These are phyloP conservation scores for Rhynchospora pubera DNA, from an alignment of 176 grass and related monocot species.

Conservation along the genomic window DNA sequence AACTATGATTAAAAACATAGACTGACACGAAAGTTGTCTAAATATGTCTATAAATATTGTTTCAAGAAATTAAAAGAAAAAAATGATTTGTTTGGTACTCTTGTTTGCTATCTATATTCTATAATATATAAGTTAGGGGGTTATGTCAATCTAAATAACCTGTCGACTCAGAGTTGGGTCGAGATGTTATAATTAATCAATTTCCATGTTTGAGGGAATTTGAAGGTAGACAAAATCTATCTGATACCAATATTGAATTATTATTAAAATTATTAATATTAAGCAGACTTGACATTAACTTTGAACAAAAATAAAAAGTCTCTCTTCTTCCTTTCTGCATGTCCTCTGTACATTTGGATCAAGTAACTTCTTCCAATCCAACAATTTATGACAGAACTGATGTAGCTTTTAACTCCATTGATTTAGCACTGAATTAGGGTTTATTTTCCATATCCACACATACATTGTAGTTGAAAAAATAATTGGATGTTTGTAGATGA, in stretches of 20 bases:
- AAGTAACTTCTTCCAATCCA: background rate
- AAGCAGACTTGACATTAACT: background rate
- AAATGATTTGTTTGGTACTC: background rate
- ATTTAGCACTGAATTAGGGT: background rate
- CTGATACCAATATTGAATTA: background rate
- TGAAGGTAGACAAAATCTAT: background rate
- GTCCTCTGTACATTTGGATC: background rate
- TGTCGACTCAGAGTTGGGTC: background rate
- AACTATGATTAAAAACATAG: background rate
- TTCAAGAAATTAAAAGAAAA: background rate
- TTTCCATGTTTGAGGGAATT: background rate
- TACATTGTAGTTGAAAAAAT: background rate
- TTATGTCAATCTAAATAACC: background rate
- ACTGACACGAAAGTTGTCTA: background rate
- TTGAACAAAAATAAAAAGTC: background rate
- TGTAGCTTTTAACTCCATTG: background rate
- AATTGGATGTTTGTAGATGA: background rate
- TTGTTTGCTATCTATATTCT: background rate
- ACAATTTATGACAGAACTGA: background rate
- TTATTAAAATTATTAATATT: background rate
- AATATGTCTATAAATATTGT: background rate
- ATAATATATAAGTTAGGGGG: background rate
- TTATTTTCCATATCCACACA: background rate
- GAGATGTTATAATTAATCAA: background rate
- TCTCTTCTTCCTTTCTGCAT: no score